Evolutionary conservation across 345 rosid species (phyloP).

Genomic region (Eutrema japonicum): DNA sequence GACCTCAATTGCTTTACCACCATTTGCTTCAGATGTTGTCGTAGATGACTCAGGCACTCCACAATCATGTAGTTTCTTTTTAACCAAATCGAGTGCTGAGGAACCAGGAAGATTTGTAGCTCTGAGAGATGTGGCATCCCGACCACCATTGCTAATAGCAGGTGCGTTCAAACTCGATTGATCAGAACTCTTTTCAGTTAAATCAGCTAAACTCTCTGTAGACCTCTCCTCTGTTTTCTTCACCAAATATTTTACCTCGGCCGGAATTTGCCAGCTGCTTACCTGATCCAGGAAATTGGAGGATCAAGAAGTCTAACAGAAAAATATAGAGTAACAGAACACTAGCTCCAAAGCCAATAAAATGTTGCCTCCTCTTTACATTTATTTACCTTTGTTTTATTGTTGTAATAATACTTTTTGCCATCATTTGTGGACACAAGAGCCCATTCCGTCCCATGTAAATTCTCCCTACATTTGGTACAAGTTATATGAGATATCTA

Average conservation of each 20-base stretch:
- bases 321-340: constrained; percentile 2
- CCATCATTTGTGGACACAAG: constrained; percentile 86
- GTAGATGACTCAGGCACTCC: constrained; percentile 68
- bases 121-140: constrained; percentile 73
- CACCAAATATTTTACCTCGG: constrained; percentile 73
- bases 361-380: constrained; percentile 11
- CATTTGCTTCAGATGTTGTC: constrained; percentile 62
- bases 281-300: constrained; percentile 51
- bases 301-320: constrained; percentile 26
- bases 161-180: constrained; percentile 72
- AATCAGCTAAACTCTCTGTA: constrained; percentile 55
- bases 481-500: constrained; percentile 8
- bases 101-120: constrained; percentile 57
- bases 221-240: constrained; percentile 63
- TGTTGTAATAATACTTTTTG: constrained; percentile 87
- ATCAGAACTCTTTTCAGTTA: constrained; percentile 60
- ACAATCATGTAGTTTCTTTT: constrained; percentile 87
- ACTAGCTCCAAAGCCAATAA: constrained; percentile 12
- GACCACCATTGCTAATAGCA: constrained; percentile 81
- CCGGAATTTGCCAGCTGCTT: constrained; percentile 97
- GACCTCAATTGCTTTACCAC: constrained; percentile 65
- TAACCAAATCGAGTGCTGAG: constrained; percentile 89
- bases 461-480: constrained; percentile 64
- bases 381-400: constrained; percentile 72
- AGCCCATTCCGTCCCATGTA: constrained; percentile 91